Evolutionary conservation across 306 rosid species (phyloP).

Genomic region (Malus sieversii): DNA sequence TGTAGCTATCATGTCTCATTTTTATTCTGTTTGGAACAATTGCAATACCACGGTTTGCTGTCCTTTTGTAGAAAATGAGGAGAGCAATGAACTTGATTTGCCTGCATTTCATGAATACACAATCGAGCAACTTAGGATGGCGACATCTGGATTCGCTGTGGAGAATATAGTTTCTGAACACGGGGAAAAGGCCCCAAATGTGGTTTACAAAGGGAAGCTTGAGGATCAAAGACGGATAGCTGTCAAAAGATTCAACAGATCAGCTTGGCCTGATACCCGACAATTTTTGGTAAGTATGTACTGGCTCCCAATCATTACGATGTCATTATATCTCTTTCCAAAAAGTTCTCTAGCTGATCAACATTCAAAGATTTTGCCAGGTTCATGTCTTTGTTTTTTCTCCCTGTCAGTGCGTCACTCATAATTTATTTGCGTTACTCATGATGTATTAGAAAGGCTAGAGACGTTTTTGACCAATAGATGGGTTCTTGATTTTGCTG

Average conservation of each 20-base stretch:
- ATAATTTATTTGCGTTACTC: background rate
- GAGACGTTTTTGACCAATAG: background rate
- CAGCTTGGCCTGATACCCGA: conserved; percentile 92
- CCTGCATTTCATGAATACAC: conserved; percentile 65
- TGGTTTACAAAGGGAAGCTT: conserved; percentile 88
- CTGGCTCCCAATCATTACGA: background rate
- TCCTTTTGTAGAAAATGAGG: conserved; percentile 53
- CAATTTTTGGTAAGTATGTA: conserved; percentile 67
- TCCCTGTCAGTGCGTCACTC: background rate
- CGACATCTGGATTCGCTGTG: conserved; percentile 79
- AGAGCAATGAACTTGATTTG: conserved; percentile 48
- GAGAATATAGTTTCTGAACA: conserved; percentile 98
- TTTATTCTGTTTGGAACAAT: conserved; percentile 10
- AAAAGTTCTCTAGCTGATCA: background rate
- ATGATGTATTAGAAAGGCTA: too few relatives aligned
- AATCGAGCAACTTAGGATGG: conserved; percentile 66
- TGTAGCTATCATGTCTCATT: conserved; percentile 9
- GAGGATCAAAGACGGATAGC: conserved; percentile 78
- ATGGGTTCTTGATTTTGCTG: background rate
- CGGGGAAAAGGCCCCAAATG: conserved; percentile 97
- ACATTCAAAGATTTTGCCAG: background rate
- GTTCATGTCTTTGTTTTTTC: background rate
- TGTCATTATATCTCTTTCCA: background rate
- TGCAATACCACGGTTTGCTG: conserved; percentile 15
- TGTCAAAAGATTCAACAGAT: conserved; percentile 87